phyloP scores from a whole-genome alignment of 176 grass and related monocot genomes.

The Paspalum vaginatum region DNA sequence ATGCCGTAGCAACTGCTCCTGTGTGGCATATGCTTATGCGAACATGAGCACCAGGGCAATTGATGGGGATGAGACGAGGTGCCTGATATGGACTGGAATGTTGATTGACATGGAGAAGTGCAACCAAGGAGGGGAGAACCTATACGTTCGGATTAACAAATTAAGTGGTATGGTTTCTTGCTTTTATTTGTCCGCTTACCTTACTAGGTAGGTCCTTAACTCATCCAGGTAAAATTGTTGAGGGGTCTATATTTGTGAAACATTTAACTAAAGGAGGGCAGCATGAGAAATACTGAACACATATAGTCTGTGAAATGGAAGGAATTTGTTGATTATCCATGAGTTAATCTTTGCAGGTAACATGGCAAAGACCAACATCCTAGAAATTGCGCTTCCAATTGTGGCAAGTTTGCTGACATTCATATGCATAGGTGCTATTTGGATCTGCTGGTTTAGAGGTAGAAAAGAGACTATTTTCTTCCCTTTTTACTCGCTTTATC shows the following conservation, averaged over 20 bases:
- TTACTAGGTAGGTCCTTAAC: background rate
- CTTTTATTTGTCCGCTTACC: background rate
- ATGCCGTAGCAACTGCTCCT: conserved; percentile 59
- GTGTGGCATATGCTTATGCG: conserved; percentile 60
- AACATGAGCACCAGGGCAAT: conserved; percentile 34
- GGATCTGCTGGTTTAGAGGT: conserved; percentile 35
- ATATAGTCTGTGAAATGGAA: background rate
- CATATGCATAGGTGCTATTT: conserved; percentile 35
- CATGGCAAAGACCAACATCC: background rate
- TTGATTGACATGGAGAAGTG: conserved; percentile 46
- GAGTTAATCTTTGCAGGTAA: conserved; percentile 35
- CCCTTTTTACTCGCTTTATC: background rate
- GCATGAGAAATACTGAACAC: background rate
- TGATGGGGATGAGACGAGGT: conserved; percentile 38
- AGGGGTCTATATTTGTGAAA: conserved; percentile 9
- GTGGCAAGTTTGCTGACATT: conserved; percentile 24
- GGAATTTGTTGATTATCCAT: conserved; percentile 13
- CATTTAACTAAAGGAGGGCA: background rate
- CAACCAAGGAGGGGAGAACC: conserved; percentile 35
- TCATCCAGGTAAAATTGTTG: background rate
- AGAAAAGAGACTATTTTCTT: background rate
- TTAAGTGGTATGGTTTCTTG: conserved; percentile 17
- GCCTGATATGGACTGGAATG: conserved; percentile 52
- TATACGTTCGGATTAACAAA: conserved; percentile 36
- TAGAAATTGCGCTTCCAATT: conserved; percentile 25